Evolutionary conservation across 768 basidiomycete genomes (phyloP), one percentile per base, ranked within the genome.

Genomic region (Chalciporus sphaerocephalus): DNA sequence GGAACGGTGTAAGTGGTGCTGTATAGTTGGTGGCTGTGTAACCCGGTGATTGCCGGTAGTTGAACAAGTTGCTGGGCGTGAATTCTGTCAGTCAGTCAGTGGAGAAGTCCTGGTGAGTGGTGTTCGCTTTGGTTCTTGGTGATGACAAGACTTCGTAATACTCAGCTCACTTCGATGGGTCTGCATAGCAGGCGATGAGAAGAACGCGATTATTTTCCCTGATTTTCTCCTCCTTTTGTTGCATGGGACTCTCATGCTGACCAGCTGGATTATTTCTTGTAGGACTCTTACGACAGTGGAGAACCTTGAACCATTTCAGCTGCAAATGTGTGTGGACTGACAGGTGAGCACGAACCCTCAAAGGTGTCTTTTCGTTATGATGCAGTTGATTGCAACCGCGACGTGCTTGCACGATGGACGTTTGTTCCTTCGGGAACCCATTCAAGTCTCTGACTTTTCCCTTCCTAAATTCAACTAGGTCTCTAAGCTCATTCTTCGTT

Each of bases 391-490:
- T 74, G 66, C 68, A 71, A 65, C 42, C 66, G 69, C 71, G 80
- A 83, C 73, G 81, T 79, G 80, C 70, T 66, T 65, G 73, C 76
- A 77, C 77, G 25, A 53, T 81, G 81, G 71, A 74, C 71, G 70
- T 61, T 15, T 57, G 65, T 76, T 80, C 80, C 80, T 80, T 79
- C 67, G 72, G 81, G 77, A 32, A 83, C 74, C 80, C 81, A 85
- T 85, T 85, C 83, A 85, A 85, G 83, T 85, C 82, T 78, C 83
- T 84, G 83, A 85, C 28, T 41, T 48, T 52, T 23, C 38, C 38
- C 33, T 42, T 21, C 33, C n/a, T 40, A 32, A 38, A 12, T n/a
- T 9, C 4, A 33, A n/a, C 44, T 37, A 15, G 11, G 4, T 15
- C 40, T 39, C 42, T 22, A n/a, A 42, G 40, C 61, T 63, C 47